Evolutionary conservation across 768 basidiomycete species (phyloP), one percentile per base, ranked within the genome.

Genomic region (Suillus discolor): DNA sequence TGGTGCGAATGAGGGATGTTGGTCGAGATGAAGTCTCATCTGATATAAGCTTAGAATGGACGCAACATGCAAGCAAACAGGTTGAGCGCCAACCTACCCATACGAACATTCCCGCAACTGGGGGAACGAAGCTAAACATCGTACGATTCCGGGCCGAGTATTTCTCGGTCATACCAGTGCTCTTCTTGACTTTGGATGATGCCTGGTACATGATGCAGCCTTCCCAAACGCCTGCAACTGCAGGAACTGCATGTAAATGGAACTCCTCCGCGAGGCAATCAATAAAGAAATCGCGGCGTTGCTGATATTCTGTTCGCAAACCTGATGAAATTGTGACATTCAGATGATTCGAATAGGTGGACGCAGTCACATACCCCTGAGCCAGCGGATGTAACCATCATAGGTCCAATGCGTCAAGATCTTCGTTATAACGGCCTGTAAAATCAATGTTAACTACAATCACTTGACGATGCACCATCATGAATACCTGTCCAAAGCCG

Each of bases 51-150:
- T 45, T 57, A 15, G 57, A 16, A 39, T 49, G 36, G 39, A 34
- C 18, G 11, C 39, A 25, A 8, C 49, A 12, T 31, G 34, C 39
- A 28, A 62, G 25, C 36, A 57, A 57, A 41, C 64, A 34, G 73
- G 82, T 62, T 38, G 53, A 54, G 18, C 16, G 28, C 20, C 31
- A 20, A 55, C 59, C 39, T 71, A 87, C 87, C 89, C 89, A 91
- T 39, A 89, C 68, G 76, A 93, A 94, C 93, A 94, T 96, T 9
- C 93, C 93, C n/a, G 89, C 83, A 2, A 84, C 84, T 0, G 93
- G 92, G 15, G 92, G 89, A 2, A 91, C 84, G 72, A 93, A 89
- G 57, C 85, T 87, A 68, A 93, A 84, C 66, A 89, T 71, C 28
- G 81, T 72, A 12, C 69, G 74, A 61, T 65, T 65, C 57, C 53